phyloP scores from a whole-genome alignment of 805 yeast species.

The Debaryomyces prosopidis region DNA sequence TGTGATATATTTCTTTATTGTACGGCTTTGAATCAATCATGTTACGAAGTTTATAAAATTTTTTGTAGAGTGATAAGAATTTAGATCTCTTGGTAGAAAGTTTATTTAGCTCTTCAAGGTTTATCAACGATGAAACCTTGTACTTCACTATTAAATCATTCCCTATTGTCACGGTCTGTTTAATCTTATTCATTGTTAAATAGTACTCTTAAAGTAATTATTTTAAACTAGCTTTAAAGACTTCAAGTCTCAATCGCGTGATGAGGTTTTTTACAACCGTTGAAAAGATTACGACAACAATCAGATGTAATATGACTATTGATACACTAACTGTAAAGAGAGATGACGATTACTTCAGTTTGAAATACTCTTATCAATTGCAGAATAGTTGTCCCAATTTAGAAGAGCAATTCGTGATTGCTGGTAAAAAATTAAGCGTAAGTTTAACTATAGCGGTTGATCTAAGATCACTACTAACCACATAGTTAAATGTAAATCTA shows the following conservation, averaged over 20 bases:
- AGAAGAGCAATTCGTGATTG: not conserved
- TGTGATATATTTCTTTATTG: slow-evolving; percentile 14
- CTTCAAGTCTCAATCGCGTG: not conserved
- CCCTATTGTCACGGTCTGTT: slow-evolving; percentile 1
- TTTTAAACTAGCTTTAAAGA: not conserved
- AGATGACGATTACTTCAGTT: slow-evolving; percentile 6
- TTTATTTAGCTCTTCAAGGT: not conserved
- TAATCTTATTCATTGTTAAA: slow-evolving; percentile 1
- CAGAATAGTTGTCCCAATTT: not conserved
- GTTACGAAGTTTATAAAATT: slow-evolving; percentile 31
- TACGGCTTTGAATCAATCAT: slow-evolving; percentile 16
- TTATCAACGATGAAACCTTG: slow-evolving; percentile 1
- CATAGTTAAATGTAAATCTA: slow-evolving; percentile 10
- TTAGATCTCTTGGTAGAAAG: slow-evolving; percentile 11
- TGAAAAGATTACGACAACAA: not conserved
- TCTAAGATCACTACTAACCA: not conserved
- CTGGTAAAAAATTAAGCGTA: slow-evolving; percentile 3
- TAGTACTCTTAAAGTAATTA: not conserved
- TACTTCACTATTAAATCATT: slow-evolving; percentile 3
- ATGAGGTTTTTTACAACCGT: slow-evolving; percentile 10
- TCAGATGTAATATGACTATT: not conserved
- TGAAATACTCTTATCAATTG: slow-evolving; percentile 4
- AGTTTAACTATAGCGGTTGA: not conserved
- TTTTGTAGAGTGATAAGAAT: slow-evolving; percentile 27
- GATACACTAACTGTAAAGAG: slow-evolving; percentile 7